Evolutionary conservation across 2,329 filamentous ascomycete genomes (phyloP), one percentile per base, ranked within the genome.

Genomic region (Trichoderma koningii): DNA sequence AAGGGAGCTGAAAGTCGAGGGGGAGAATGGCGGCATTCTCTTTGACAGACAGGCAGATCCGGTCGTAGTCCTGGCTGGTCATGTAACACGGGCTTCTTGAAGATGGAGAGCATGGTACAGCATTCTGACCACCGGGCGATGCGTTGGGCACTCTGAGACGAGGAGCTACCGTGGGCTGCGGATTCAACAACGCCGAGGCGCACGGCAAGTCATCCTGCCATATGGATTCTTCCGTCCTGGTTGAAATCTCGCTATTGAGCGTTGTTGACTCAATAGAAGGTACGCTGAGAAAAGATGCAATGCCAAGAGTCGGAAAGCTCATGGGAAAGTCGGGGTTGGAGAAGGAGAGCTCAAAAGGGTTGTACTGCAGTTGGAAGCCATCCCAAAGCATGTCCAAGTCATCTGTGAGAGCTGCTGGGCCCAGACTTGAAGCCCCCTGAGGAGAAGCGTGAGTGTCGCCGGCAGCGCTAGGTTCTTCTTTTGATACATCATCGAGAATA

Each of bases 121-220:
- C 5, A 23, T 6, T 53, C 34, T 7, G 38, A 14, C 28, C 21
- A 7, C 23, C n/a, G 44, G 26, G 14, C n/a, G 48, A 45, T 21
- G 41, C 14, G 42, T 44, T 53, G n/a, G 59, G 17, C 3, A 28
- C 26, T 19, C 48, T 52, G 2, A 21, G 48, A 5, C 48, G 59
- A 45, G 59, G 48, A 4, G 26, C 38, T 44, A 62, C 52, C 12
- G 38, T 14, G 42, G 59, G 48, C 14, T 21, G 34, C 3, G 28
- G 38, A 14, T 26, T 34, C 41, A 62, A 45, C 5, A 62, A 23
- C 10, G 50, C 23, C 45, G 59, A 62, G 41, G 59, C 59, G 14
- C 59, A 62, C 23, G 59, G 59, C 38, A 62, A 53, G 34, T 62
- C 59, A 23, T 62, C 48, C 12, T 62, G 48, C 59, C 59, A 62